These are phyloP conservation scores for Gigaspora rosea DNA, from an alignment of 192 early-diverging fungal species.

Conservation along the genomic window DNA sequence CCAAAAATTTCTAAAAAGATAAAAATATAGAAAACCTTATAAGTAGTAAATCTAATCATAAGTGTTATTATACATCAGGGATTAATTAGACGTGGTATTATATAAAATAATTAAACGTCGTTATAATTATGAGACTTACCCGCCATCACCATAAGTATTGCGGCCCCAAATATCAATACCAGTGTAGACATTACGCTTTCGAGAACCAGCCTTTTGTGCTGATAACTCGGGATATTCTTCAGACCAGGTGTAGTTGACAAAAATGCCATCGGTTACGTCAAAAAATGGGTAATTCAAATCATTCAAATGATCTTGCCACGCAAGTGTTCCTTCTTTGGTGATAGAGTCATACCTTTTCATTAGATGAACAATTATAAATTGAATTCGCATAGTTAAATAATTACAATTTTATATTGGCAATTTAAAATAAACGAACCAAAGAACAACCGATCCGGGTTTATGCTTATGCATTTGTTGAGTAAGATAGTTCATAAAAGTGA, in stretches of 20 bases:
- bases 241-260: conserved; percentile 39
- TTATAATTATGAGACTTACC: conserved; percentile 20
- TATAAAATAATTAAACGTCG: neutral
- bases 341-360: conserved; percentile 55
- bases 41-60: neutral
- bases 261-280: conserved; percentile 50
- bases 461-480: conserved; percentile 45
- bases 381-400: neutral
- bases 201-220: conserved; percentile 37
- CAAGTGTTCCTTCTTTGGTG: conserved; percentile 48
- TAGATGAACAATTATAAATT: neutral
- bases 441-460: conserved; percentile 51
- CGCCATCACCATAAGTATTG: conserved; percentile 58
- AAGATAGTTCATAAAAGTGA: conserved; percentile 52
- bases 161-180: conserved; percentile 73
- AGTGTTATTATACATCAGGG: neutral
- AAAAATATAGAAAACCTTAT: neutral
- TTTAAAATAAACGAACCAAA: conserved; percentile 59
- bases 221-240: conserved; percentile 38
- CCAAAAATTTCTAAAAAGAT: neutral
- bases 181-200: conserved; percentile 53
- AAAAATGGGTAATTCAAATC: conserved; percentile 57
- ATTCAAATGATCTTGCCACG: conserved; percentile 63
- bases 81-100: neutral
- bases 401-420: neutral